Evolutionary conservation across 768 basidiomycete genomes (phyloP), one percentile per base, ranked within the genome.

Genomic region (Chlorophyllum brunneum): DNA sequence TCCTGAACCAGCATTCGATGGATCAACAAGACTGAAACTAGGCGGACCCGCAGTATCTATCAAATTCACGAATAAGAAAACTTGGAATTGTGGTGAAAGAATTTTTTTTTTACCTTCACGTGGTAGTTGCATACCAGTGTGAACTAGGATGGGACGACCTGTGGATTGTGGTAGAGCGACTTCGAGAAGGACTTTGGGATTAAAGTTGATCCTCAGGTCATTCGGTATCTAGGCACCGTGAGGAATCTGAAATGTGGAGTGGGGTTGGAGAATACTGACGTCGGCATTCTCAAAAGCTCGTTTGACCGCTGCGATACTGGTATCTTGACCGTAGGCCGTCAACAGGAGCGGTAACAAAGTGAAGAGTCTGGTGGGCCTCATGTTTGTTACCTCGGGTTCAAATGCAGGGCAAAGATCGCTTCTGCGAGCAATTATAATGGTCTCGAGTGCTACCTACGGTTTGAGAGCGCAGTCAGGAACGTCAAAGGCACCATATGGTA

Each of bases 11-110:
- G 33, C 16, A 29, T 20, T 54, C 9, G 48, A 49, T 10, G 59
- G 26, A 11, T 68, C 69, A 7, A 58, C 54, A 27, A 69, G 56
- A 45, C 54, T 55, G 60, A 71, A 74, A 2, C 58, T 59, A 4
- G 72, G 72, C 2, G 70, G 73, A 0, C 66, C 66, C 0, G 62
- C 71, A 10, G 74, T 74, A 5, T 62, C 74, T n/a, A n/a, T n/a
- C n/a, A n/a, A n/a, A n/a, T n/a, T n/a, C n/a, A n/a, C n/a, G n/a
- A n/a, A n/a, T n/a, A n/a, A n/a, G n/a, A n/a, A n/a, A n/a, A n/a
- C n/a, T n/a, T n/a, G n/a, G n/a, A n/a, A n/a, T n/a, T n/a, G n/a
- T 76, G 50, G 13, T 22, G 26, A 31, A 4, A 13, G 39, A 4
- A 47, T 7, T 37, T 9, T 22, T 43, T 64, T 60, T 15, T 60